Percentiles rank a stretch among this genome's conserved stretches.
These are phyloP conservation scores for Aspergillus haitiensis DNA, from an alignment of 495 filamentous ascomycete species.

Conservation along the genomic window DNA sequence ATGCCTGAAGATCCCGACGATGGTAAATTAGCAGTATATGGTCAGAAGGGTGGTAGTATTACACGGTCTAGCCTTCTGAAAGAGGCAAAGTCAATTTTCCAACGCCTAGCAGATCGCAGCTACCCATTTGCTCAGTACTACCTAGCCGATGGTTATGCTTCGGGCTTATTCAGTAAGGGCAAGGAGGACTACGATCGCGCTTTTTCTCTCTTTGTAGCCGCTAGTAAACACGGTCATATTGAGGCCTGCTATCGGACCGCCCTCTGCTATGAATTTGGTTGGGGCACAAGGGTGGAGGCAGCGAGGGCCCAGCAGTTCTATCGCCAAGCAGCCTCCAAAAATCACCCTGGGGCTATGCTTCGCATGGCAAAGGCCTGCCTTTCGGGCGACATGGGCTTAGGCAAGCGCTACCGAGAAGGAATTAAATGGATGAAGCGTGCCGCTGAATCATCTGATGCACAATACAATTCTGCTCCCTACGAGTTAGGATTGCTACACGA, in stretches of 20 bases:
- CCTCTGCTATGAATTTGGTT: slow-evolving; percentile 96
- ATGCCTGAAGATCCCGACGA: slow-evolving; percentile 40
- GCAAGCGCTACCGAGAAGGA: slow-evolving; percentile 85
- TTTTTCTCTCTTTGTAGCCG: slow-evolving; percentile 87
- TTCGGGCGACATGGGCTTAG: slow-evolving; percentile 78
- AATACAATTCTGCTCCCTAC: slow-evolving; percentile 92
- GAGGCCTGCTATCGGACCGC: slow-evolving; percentile 93
- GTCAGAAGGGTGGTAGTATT: slow-evolving; percentile 41
- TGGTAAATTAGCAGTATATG: slow-evolving; percentile 37
- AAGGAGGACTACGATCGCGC: slow-evolving; percentile 87
- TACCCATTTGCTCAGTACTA: slow-evolving; percentile 99
- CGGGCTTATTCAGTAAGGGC: slow-evolving; percentile 90
- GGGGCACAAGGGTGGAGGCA: slow-evolving; percentile 86
- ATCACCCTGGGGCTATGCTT: slow-evolving; percentile 92
- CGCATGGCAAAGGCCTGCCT: slow-evolving; percentile 89
- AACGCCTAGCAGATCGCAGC: slow-evolving; percentile 77
- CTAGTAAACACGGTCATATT: slow-evolving; percentile 95
- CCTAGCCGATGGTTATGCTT: slow-evolving; percentile 89
- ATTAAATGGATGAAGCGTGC: slow-evolving; percentile 96
- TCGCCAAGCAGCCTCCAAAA: slow-evolving; percentile 84
- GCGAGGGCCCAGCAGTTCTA: slow-evolving; percentile 92
- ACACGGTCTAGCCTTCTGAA: slow-evolving; percentile 66
- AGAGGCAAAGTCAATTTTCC: slow-evolving; percentile 88
- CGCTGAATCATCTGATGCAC: slow-evolving; percentile 79
- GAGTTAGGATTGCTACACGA: slow-evolving; percentile 87